Evolutionary conservation across 2,329 filamentous ascomycete genomes (phyloP), one percentile per base, ranked within the genome.

Genomic region (Botrytis medusae): DNA sequence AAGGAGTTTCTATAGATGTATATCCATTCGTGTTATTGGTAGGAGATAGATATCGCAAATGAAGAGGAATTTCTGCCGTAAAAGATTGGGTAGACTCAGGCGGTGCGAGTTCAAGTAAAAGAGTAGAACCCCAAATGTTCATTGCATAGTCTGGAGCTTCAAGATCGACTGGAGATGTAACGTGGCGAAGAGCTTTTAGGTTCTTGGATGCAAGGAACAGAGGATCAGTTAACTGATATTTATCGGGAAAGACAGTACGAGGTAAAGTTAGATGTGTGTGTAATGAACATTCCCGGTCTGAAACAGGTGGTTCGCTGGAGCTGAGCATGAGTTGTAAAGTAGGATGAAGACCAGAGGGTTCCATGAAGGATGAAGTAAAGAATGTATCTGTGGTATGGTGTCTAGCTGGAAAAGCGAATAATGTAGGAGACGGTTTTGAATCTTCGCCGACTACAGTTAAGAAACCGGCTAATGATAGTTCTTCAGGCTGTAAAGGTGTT

Each of bases 91-190:
- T 32, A 20, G 42, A 18, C 18, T 69, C 84, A 0, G 78, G 74
- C 0, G 91, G 89, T 0, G 89, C 87, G 57, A 98, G 86, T 80
- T 96, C 91, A 32, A 98, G 83, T 7, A 98, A 86, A 25, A 94
- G 86, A 25, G 87, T 89, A 0, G 92, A 95, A 8, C 95, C 95
- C 95, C 95, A 98, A 46, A 86, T 82, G 10, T 87, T 80, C 44
- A 94, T 87, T 2, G 91, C 89, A 85, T 97, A 98, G 78, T 92
- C 91, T 1, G 95, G 95, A 0, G 94, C 94, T 84, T 98, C 95
- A 71, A 98, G 90, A 77, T 98, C 95, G 10, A 95, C 92, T 32
- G 93, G 93, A 20, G 92, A 88, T 40, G 90, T 90, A 22, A 93
- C 87, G 76, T 91, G 89, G 62, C 87, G 90, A 59, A 97, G 84